Evolutionary conservation across 257 asterid species (phyloP), one percentile per base, ranked within the genome.

Genomic region (Solanum ossicruentum): DNA sequence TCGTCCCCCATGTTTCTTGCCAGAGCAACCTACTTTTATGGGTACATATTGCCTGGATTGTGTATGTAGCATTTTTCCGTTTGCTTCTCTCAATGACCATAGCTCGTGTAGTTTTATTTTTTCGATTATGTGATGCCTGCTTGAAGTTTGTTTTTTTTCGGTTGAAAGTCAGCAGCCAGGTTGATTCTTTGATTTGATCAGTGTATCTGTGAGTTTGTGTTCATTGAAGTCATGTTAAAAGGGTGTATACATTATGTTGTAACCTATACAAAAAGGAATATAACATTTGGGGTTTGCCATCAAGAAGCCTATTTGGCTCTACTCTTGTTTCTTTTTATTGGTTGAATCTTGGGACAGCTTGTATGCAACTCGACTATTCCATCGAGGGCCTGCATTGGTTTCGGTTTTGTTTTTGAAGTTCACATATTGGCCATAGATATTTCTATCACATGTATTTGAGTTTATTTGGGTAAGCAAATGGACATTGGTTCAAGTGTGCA

Each of bases 31-130:
- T 61, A 82, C 84, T 82, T 82, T 82, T 82, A 82, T 82, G 45
- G 84, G 84, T 82, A 82, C 84, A 81, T 82, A 82, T 51, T 82
- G 84, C 66, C 81, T 67, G 85, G 85, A 67, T 83, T 52, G 81
- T 47, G 79, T 67, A 83, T 83, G 67, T 67, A 83, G 81, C 80
- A 83, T 51, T 67, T 67, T 26, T 32, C n/a, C 12, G 3, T 23
- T 6, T 20, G 39, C 65, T 52, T 51, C 84, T 23, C 73, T 63
- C 71, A 45, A 39, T 82, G 73, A 45, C 77, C 73, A 58, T 82
- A 82, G 84, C 47, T 82, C 72, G 10, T 45, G 79, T 83, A 83
- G 85, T 83, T 51, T 52, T 45, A 47, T 49, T 43, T 69, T 83
- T 67, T 9, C 18, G 28, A 78, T 49, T 83, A 15, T 69, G 63